Evolutionary conservation across 805 yeast species (phyloP).

Genomic region (Metschnikowia cerradonensis): DNA sequence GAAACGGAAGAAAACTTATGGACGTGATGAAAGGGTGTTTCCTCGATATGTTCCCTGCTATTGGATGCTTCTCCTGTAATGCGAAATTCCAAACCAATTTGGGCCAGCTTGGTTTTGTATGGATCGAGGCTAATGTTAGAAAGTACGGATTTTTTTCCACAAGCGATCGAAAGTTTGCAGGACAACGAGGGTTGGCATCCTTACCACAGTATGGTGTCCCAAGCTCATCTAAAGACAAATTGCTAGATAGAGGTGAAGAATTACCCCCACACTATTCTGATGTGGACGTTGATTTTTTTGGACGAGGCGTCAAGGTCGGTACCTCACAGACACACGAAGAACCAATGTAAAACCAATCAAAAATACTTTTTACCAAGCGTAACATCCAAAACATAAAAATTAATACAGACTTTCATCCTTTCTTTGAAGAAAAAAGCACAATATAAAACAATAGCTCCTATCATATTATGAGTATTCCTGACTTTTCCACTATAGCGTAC

Average conservation of each 20-base stretch:
- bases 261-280: constrained; percentile 68
- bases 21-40: constrained; percentile 48
- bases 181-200: constrained; percentile 37
- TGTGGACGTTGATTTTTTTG: constrained; percentile 61
- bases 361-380: not conserved
- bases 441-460: no score
- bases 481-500: no score
- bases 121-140: constrained; percentile 50
- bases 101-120: constrained; percentile 44
- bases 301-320: constrained; percentile 31
- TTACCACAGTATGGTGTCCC: constrained; percentile 37
- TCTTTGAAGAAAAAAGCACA: no score
- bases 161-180: constrained; percentile 35
- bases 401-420: not conserved
- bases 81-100: constrained; percentile 41
- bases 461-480: no score
- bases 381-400: not conserved
- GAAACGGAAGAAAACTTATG: constrained; percentile 51
- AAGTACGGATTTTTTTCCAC: constrained; percentile 55
- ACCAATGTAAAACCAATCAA: not conserved
- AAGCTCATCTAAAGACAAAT: constrained; percentile 36
- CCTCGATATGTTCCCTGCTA: constrained; percentile 50
- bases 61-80: constrained; percentile 47
- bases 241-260: constrained; percentile 68
- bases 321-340: constrained; percentile 1